phyloP scores from a whole-genome alignment of 164 flowering plant genomes.

The Piper longum region DNA sequence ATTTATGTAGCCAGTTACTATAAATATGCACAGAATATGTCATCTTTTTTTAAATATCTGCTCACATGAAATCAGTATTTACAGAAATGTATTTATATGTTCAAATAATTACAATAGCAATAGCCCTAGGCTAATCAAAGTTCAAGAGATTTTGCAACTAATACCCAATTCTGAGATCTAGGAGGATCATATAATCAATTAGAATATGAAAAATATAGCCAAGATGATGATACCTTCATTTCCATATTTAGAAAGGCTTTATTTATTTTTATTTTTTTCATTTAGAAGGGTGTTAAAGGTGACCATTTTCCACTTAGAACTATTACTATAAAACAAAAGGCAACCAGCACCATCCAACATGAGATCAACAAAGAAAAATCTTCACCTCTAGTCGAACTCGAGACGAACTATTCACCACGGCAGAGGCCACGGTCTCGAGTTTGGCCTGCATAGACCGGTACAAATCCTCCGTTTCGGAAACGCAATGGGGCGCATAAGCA shows the following conservation, averaged over 20 bases:
- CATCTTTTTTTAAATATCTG: not conserved
- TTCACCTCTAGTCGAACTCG: constrained; percentile 58
- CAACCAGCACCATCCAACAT: not conserved
- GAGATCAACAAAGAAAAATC: not conserved
- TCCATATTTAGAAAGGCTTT: not conserved
- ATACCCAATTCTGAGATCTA: no score
- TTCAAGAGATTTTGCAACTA: no score
- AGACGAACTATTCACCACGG: constrained; percentile 50
- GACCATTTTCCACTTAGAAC: not conserved
- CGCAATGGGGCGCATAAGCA: constrained; percentile 37
- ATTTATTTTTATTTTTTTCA: not conserved
- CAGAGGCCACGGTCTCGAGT: constrained; percentile 44
- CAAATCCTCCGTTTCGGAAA: constrained; percentile 54
- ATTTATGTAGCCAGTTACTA: not conserved
- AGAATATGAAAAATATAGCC: no score
- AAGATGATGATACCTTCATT: not conserved
- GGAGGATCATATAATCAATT: no score
- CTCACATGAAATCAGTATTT: not conserved
- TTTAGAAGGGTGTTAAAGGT: not conserved
- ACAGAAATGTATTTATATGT: no score
- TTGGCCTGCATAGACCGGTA: constrained; percentile 71
- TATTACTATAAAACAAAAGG: not conserved
- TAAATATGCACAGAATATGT: not conserved
- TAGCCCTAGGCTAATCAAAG: no score
- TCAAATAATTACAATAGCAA: no score